A percentile compares a stretch with the other conserved stretches of the same genome.
Evolutionary conservation across 257 asterid genomes (phyloP).

Genomic region (Misopates orontium): DNA sequence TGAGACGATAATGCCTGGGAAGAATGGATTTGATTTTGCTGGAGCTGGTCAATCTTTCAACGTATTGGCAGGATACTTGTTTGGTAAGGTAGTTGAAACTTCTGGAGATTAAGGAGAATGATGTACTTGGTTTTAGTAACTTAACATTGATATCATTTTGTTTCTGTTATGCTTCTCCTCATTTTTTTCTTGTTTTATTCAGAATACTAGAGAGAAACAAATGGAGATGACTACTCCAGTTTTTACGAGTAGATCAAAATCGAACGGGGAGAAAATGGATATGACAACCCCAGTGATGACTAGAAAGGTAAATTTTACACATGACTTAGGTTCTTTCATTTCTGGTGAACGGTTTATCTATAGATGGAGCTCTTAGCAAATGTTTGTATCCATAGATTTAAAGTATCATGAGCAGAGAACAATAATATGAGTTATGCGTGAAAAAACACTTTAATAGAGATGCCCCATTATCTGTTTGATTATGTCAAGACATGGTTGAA

Average conservation of each 20-base stretch:
- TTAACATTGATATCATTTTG: background rate
- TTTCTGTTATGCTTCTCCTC: constrained; percentile 18
- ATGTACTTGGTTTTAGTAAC: background rate
- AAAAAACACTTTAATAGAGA: no score
- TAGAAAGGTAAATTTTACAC: constrained; percentile 44
- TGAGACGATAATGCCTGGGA: constrained; percentile 90
- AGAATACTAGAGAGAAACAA: constrained; percentile 66
- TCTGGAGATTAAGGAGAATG: constrained; percentile 12
- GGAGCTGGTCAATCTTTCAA: constrained; percentile 86
- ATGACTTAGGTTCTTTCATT: background rate
- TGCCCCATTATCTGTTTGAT: background rate
- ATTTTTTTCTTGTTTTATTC: constrained; percentile 21
- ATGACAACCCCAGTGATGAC: constrained; percentile 93
- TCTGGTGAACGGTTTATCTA: background rate
- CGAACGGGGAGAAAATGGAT: constrained; percentile 77
- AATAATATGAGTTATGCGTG: no score
- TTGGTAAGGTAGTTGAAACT: constrained; percentile 82
- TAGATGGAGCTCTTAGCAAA: background rate
- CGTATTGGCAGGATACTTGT: constrained; percentile 78
- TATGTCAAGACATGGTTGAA: background rate
- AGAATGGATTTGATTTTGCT: constrained; percentile 67
- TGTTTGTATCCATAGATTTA: no score
- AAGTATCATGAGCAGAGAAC: no score
- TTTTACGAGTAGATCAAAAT: constrained; percentile 51
- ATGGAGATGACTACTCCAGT: constrained; percentile 96